phyloP scores from a whole-genome alignment of 306 rosid species.

The Sesbania bispinosa region DNA sequence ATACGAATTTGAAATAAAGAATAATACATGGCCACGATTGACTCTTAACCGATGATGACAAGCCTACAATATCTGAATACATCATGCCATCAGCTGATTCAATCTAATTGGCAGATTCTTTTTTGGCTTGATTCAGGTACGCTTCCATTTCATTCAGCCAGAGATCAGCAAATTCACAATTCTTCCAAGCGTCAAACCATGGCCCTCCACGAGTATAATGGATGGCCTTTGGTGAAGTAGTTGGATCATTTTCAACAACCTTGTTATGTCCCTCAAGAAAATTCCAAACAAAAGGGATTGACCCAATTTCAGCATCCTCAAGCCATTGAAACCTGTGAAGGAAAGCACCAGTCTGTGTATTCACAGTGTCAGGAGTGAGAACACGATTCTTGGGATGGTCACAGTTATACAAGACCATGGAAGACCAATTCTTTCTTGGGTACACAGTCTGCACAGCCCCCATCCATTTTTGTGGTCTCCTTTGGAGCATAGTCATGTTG shows the following conservation, averaged over 20 bases:
- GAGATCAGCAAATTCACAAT: constrained; percentile 67
- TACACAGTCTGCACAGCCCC: constrained; percentile 67
- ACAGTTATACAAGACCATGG: constrained; percentile 70
- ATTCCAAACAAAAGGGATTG: constrained; percentile 69
- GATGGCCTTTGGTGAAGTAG: constrained; percentile 55
- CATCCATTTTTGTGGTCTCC: constrained; percentile 73
- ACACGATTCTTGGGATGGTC: constrained; percentile 57
- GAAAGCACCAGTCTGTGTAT: constrained; percentile 60
- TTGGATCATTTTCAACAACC: constrained; percentile 42
- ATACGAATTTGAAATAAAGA: constrained; percentile 32
- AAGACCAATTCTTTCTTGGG: constrained; percentile 78
- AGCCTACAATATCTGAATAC: neutral
- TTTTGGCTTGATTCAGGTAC: constrained; percentile 34
- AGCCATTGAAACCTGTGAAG: constrained; percentile 83
- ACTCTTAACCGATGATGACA: neutral
- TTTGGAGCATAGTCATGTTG: constrained; percentile 70
- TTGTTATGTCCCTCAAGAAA: constrained; percentile 73
- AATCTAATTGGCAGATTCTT: constrained; percentile 30
- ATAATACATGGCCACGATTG: constrained; percentile 1
- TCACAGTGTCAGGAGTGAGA: constrained; percentile 56
- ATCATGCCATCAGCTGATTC: neutral
- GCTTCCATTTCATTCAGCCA: constrained; percentile 64
- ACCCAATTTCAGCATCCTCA: constrained; percentile 63
- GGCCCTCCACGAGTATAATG: constrained; percentile 82
- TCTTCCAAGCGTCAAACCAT: constrained; percentile 78